Base-by-base conservation (phyloP, 2,329 filamentous ascomycete genomes). In the Exophiala oligosperma region DNA sequence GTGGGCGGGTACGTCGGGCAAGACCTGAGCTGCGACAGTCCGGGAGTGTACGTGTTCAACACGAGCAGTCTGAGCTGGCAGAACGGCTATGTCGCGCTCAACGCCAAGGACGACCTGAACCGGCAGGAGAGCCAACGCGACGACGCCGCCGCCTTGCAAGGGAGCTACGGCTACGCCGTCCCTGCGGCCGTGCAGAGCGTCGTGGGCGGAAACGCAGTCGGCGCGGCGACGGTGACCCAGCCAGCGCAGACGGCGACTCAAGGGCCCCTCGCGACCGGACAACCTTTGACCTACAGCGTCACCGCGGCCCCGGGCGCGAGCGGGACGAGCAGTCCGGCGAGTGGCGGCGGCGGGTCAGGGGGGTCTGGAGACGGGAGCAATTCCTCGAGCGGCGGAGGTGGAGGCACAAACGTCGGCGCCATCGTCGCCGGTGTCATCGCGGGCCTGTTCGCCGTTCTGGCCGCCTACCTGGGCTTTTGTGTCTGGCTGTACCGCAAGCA, bases 31-130 rank as follows among this genome's bases (percentile, higher is more conserved):
- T 91, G 88, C 70, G 88, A 91, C 64, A 81, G 75, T 14, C 85
- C 86, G 0, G 87, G 87, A 1, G 79, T 91, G 60, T 91, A 90
- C 68, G 83, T 91, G 26, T 93, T 91, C 74, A 92, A 95, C 68
- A 76, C 92, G 52, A 88, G 84, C 8, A 84, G 81, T 37, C 79
- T 86, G 1, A 68, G 80, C 52, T 96, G 91, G 91, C 77, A 87
- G 56, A 81, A 84, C 23, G 79, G 80, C 2, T 96, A 93, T 70
- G 84, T 86, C 41, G 88, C 90, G 0, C 74, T 81, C 0, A 73
- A 81, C n/a, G 77, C 82, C 54, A 66, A 74, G 3, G 64, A 66
- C 37, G 38, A 57, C 7, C 70, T 80, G 56, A 82, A 79, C 53
- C 81, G 76, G 72, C 84, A 77, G 73, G 78, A 72, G 14, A 76